These are phyloP conservation scores for Kalanchoe fedtschenkoi DNA, from an alignment of 164 flowering plant species.

Conservation along the genomic window DNA sequence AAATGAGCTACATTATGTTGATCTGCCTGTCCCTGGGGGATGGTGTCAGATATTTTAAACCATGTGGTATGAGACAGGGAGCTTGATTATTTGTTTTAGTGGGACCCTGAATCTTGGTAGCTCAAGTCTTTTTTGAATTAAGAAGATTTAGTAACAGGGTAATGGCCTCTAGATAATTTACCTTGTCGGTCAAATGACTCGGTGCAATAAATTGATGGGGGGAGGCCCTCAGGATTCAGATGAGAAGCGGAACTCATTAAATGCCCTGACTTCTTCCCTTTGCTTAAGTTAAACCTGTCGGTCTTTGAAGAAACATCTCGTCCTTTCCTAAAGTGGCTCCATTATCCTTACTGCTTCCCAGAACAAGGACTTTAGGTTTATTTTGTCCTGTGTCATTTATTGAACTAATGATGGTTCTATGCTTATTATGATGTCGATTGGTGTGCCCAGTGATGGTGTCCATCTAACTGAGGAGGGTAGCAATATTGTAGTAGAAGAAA, in stretches of 20 bases:
- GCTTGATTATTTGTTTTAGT: not conserved
- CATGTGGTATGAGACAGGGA: not conserved
- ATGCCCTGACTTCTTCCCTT: not conserved
- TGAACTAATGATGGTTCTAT: not conserved
- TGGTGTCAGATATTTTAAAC: too few species aligned
- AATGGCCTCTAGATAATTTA: not conserved
- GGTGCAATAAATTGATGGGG: not conserved
- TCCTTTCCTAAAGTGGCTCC: not conserved
- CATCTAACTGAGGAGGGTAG: constrained; percentile 87
- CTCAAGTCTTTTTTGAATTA: not conserved
- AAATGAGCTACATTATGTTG: not conserved
- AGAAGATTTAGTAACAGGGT: not conserved
- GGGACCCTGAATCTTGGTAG: not conserved
- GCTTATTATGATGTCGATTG: not conserved
- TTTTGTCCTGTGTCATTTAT: not conserved
- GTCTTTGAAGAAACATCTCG: not conserved
- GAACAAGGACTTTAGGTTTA: not conserved
- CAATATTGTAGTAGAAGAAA: constrained; percentile 71
- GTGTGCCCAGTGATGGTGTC: constrained; percentile 63
- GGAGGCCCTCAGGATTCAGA: too few species aligned
- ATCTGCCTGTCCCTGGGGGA: not conserved
- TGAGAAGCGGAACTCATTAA: too few species aligned
- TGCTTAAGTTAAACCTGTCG: not conserved
- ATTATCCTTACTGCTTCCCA: not conserved
- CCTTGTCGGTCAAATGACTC: not conserved